These are phyloP conservation scores for Dovyalis caffra DNA, from an alignment of 345 rosid species.

Conservation along the genomic window DNA sequence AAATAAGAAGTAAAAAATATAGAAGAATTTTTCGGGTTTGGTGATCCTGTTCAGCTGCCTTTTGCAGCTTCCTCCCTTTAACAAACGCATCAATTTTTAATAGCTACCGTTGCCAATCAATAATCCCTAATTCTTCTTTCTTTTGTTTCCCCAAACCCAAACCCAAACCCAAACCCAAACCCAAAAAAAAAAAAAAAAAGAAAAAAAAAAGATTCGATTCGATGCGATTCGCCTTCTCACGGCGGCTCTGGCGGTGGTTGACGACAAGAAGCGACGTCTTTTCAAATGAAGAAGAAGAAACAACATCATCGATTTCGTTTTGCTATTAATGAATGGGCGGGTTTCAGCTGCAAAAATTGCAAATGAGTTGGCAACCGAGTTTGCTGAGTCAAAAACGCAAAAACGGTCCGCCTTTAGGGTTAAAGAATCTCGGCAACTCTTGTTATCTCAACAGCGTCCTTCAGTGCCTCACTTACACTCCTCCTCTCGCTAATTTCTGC, in stretches of 20 bases:
- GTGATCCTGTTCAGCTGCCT: not conserved
- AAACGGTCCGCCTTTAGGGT: slow-evolving; percentile 83
- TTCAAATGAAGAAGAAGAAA: slow-evolving; percentile 17
- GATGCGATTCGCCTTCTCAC: slow-evolving; percentile 17
- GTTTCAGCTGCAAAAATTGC: slow-evolving; percentile 42
- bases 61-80: not conserved
- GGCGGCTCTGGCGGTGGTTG: slow-evolving; percentile 7
- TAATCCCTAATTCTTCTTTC: not conserved
- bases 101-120: not conserved
- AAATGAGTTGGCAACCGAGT: slow-evolving; percentile 97
- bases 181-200: not conserved
- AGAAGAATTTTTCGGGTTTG: not conserved
- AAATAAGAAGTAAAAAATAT: not conserved
- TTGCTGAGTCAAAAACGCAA: slow-evolving; percentile 71
- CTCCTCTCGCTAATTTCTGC: slow-evolving; percentile 98
- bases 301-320: not conserved
- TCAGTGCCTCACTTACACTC: slow-evolving; percentile 95
- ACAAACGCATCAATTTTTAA: not conserved
- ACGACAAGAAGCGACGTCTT: not conserved
- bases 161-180: no score
- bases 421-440: slow-evolving; percentile 90
- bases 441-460: slow-evolving; percentile 94
- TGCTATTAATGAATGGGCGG: slow-evolving; percentile 28
- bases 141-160: not conserved
- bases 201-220: not conserved